A percentile compares a stretch with the other conserved stretches of the same genome.
Evolutionary conservation across 2,329 filamentous ascomycete genomes (phyloP).

Genomic region (Aureobasidium sp.): DNA sequence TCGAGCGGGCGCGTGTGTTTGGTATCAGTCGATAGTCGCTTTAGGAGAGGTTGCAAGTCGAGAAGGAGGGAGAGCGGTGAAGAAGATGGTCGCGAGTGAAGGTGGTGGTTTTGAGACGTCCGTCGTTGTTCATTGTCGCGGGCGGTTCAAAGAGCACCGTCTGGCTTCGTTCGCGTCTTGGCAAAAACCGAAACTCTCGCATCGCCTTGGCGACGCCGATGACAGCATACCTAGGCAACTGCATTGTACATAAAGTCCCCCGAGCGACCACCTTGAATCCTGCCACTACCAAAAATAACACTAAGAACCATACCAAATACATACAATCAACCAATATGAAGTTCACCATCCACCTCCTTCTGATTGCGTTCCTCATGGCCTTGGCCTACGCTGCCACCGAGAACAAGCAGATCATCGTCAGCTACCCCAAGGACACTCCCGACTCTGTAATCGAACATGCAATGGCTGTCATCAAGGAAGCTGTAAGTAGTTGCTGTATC

Average conservation of each 20-base stretch:
- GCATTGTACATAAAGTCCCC: slow-evolving; percentile 3
- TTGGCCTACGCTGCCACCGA: slow-evolving; percentile 52
- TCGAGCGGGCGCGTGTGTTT: neutral
- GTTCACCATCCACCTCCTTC: slow-evolving; percentile 20
- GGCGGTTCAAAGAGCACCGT: neutral
- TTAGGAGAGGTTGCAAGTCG: neutral
- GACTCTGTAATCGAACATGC: slow-evolving; percentile 60
- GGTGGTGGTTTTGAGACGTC: neutral
- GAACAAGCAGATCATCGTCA: slow-evolving; percentile 69
- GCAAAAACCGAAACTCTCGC: neutral
- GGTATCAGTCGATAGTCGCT: neutral
- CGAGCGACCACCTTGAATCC: neutral
- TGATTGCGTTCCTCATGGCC: slow-evolving; percentile 41
- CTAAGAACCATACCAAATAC: slow-evolving; percentile 12
- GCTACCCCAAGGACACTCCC: slow-evolving; percentile 63
- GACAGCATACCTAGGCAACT: neutral
- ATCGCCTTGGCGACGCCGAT: neutral
- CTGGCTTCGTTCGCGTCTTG: neutral
- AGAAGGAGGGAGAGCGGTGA: neutral
- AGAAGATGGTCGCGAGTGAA: neutral
- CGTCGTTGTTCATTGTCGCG: neutral
- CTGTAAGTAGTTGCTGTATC: slow-evolving; percentile 36
- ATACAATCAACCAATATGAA: slow-evolving; percentile 23
- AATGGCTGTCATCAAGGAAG: slow-evolving; percentile 59
- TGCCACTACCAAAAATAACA: neutral